Percentiles rank a stretch among this genome's conserved stretches.
Conservation (phyloP, 1,284 basidiomycete genomes). For the Meripilus lineatus region DNA sequence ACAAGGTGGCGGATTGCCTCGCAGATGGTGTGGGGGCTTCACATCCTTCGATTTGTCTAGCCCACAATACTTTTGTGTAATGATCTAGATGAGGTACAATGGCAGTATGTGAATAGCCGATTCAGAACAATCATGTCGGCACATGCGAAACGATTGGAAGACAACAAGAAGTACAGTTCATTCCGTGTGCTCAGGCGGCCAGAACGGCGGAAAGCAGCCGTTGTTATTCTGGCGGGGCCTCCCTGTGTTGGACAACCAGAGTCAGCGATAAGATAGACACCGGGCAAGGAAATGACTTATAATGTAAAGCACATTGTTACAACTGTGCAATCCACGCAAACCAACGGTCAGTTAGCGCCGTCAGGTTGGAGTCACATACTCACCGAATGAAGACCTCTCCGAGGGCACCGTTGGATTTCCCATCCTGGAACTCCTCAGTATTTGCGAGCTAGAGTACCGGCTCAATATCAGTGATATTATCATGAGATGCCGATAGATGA, state of each 20-base stretch:
- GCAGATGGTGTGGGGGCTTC: constrained; percentile 50
- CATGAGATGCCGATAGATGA: constrained; percentile 12
- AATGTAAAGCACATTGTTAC: constrained; percentile 93
- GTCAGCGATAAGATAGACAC: constrained; percentile 22
- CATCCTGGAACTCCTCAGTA: constrained; percentile 97
- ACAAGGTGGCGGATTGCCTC: constrained; percentile 63
- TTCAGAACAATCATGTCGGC: too few species aligned
- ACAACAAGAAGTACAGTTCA: too few species aligned
- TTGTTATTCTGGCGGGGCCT: constrained; percentile 48
- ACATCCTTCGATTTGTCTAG: not conserved
- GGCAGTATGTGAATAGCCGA: too few species aligned
- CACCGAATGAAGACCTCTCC: constrained; percentile 98
- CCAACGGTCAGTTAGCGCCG: constrained; percentile 8
- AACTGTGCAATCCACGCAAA: too few species aligned
- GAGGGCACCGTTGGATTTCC: constrained; percentile 90
- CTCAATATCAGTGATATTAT: constrained; percentile 6
- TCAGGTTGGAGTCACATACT: constrained; percentile 23
- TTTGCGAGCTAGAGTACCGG: constrained; percentile 82
- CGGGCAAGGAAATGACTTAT: constrained; percentile 48
- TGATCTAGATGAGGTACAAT: too few species aligned
- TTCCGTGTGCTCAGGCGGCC: too few species aligned
- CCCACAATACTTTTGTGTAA: too few species aligned
- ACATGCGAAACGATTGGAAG: too few species aligned
- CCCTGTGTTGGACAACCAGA: constrained; percentile 49
- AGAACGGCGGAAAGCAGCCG: too few species aligned